These are phyloP conservation scores for Cyberlindnera xylosilytica DNA, from an alignment of 805 yeast genomes.

Conservation along the genomic window DNA sequence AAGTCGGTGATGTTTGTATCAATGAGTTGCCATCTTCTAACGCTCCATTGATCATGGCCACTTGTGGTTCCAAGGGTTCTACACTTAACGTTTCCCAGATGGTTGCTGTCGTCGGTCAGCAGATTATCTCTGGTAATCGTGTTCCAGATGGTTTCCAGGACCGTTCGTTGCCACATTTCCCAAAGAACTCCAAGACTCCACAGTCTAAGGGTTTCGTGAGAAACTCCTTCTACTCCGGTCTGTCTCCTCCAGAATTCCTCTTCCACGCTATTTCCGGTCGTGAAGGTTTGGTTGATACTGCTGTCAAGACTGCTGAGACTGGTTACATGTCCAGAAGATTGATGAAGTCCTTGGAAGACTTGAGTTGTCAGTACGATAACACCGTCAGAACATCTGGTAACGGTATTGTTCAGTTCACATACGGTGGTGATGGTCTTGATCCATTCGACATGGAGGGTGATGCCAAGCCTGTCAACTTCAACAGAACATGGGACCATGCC, in stretches of 20 bases:
- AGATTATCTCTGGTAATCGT: constrained; percentile 96
- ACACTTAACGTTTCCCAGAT: constrained; percentile 97
- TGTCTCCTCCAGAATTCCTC: constrained; percentile 93
- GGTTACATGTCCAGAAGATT: constrained; percentile 98
- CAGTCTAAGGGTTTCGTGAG: constrained; percentile 97
- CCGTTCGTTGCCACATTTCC: constrained; percentile 95
- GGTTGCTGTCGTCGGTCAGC: constrained; percentile 99
- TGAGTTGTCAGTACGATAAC: constrained; percentile 87
- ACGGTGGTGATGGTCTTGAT: constrained; percentile 98
- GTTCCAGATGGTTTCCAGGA: constrained; percentile 99
- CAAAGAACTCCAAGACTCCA: constrained; percentile 93
- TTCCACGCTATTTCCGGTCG: constrained; percentile 99
- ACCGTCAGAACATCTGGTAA: constrained; percentile 94
- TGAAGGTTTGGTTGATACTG: constrained; percentile 99
- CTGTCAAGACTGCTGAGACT: constrained; percentile 98
- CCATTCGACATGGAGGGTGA: constrained; percentile 99
- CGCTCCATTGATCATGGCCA: constrained; percentile 98
- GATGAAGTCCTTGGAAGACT: constrained; percentile 96
- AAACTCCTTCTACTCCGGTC: constrained; percentile 91
- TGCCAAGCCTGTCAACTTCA: constrained; percentile 91
- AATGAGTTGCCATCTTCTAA: constrained; percentile 83
- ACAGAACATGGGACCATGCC: constrained; percentile 93
- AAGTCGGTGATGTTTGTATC: constrained; percentile 97
- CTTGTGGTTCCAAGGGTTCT: constrained; percentile 99
- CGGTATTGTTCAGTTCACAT: constrained; percentile 95